phyloP scores from a whole-genome alignment of 1,139 yeast genomes.

The Magnusiomyces paraingens region DNA sequence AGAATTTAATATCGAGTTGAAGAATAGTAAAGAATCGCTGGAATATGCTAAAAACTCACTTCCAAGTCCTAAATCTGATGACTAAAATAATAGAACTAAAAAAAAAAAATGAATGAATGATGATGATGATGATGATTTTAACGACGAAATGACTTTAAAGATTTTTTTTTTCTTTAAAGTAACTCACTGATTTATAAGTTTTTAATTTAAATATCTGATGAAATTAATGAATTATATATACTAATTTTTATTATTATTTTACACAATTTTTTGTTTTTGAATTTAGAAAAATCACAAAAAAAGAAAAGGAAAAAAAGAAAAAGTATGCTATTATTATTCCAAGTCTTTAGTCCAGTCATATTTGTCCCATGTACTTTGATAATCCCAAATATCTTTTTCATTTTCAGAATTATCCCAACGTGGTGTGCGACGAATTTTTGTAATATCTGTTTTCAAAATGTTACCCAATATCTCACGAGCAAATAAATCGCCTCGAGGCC shows the following conservation, averaged over 20 bases:
- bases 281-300: background rate
- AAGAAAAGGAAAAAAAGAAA: background rate
- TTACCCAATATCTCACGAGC: constrained; percentile 44
- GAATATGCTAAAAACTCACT: too few relatives aligned
- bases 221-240: background rate
- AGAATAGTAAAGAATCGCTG: too few relatives aligned
- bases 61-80: too few relatives aligned
- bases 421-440: constrained; percentile 29
- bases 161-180: background rate
- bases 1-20: too few relatives aligned
- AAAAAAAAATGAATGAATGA: too few relatives aligned
- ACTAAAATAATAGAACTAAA: too few relatives aligned
- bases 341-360: constrained; percentile 31
- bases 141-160: too few relatives aligned
- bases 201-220: background rate
- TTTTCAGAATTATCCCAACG: constrained; percentile 29
- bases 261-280: too few relatives aligned
- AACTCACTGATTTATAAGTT: background rate
- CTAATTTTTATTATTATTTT: background rate
- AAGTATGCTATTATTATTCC: background rate
- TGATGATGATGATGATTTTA: too few relatives aligned
- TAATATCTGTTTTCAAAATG: constrained; percentile 35
- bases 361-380: constrained; percentile 23
- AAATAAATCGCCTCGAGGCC: constrained; percentile 45
- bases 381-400: constrained; percentile 7